Conservation (phyloP, 176 grass and related monocot species). For the Raddia guianensis region DNA sequence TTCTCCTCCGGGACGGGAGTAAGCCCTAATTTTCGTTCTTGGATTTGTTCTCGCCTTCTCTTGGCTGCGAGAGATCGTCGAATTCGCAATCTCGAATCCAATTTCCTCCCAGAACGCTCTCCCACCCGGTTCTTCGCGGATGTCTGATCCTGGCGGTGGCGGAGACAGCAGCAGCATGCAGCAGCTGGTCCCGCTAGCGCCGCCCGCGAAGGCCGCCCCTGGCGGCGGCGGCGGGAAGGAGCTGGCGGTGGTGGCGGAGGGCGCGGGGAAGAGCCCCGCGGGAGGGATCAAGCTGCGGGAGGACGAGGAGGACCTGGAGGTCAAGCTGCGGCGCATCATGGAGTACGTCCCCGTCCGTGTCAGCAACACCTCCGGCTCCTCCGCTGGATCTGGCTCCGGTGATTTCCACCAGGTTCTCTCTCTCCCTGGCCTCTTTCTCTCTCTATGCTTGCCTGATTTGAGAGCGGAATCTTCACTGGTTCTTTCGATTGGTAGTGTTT, state of each 20-base stretch:
- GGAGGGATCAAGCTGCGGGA: constrained; percentile 77
- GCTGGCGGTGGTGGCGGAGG: constrained; percentile 45
- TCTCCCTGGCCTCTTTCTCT: not conserved
- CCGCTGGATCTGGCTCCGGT: constrained; percentile 87
- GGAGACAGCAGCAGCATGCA: constrained; percentile 58
- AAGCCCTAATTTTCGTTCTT: too few relatives aligned
- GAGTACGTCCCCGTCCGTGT: constrained; percentile 84
- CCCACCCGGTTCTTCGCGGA: not conserved
- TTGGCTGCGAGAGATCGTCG: too few relatives aligned
- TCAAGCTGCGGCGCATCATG: constrained; percentile 95
- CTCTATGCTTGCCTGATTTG: too few relatives aligned
- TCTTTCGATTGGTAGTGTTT: not conserved
- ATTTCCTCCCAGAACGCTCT: too few relatives aligned
- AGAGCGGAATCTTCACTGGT: too few relatives aligned
- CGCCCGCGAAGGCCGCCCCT: constrained; percentile 26
- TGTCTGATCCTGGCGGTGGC: constrained; percentile 54
- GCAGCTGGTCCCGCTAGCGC: constrained; percentile 50
- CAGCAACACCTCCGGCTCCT: constrained; percentile 90
- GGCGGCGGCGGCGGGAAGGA: constrained; percentile 42
- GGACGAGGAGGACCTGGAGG: constrained; percentile 89
- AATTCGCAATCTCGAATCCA: too few relatives aligned
- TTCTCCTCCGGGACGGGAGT: too few relatives aligned
- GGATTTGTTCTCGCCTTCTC: too few relatives aligned
- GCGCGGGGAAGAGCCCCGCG: constrained; percentile 24
- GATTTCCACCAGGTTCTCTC: constrained; percentile 87